A percentile compares a stretch with the other conserved stretches of the same genome.
These are phyloP conservation scores for Xylariaceae sp. DNA, from an alignment of 2,329 filamentous ascomycete species.

Conservation along the genomic window DNA sequence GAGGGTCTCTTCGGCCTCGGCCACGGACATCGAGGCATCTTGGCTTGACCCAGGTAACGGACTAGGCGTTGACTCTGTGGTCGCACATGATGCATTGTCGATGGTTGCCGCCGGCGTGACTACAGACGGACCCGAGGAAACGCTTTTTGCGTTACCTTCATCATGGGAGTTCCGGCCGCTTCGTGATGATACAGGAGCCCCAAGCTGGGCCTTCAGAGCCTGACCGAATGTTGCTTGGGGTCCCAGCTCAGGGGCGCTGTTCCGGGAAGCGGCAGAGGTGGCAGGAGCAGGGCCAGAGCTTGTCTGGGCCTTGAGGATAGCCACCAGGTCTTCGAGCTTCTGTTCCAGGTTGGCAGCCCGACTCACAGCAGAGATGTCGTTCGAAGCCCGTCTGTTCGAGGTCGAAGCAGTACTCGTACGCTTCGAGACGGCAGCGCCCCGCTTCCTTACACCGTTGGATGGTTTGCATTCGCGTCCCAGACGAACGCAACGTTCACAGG, in stretches of 20 bases:
- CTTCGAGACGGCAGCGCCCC: constrained; percentile 13
- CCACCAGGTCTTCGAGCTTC: constrained; percentile 28
- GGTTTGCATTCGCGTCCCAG: constrained; percentile 37
- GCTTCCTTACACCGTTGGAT: constrained; percentile 32
- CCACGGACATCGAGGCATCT: constrained; percentile 16
- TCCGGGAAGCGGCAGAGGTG: neutral
- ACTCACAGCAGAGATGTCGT: constrained; percentile 6
- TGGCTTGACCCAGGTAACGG: constrained; percentile 8
- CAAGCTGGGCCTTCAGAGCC: neutral
- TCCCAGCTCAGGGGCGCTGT: neutral
- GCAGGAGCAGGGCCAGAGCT: constrained; percentile 1
- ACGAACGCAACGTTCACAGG: constrained; percentile 38
- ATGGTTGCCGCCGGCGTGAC: constrained; percentile 11
- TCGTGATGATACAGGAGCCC: neutral
- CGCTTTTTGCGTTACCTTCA: neutral
- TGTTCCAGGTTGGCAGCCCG: constrained; percentile 27
- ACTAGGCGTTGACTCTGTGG: constrained; percentile 17
- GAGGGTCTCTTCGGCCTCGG: constrained; percentile 24
- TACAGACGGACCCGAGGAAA: constrained; percentile 2
- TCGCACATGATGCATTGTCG: constrained; percentile 9
- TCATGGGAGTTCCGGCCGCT: neutral
- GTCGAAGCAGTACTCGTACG: constrained; percentile 4
- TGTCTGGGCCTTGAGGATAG: constrained; percentile 26
- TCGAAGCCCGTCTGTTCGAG: constrained; percentile 1
- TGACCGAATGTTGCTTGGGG: neutral